These are phyloP conservation scores for Gastrolobium villosum DNA, from an alignment of 306 rosid species.

Conservation along the genomic window DNA sequence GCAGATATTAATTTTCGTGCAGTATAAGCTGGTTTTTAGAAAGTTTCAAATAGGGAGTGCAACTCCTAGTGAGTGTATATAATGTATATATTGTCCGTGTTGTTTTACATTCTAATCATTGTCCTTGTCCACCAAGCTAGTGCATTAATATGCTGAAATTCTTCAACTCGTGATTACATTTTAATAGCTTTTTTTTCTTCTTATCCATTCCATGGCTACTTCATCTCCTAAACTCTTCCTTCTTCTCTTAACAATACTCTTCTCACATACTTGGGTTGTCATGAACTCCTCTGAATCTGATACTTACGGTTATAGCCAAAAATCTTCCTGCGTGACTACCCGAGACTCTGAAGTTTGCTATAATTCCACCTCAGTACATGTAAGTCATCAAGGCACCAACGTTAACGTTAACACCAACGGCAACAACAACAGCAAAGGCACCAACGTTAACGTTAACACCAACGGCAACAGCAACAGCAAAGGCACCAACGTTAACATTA, in stretches of 20 bases:
- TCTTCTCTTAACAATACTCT: conserved; percentile 53
- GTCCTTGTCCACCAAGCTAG: conserved; percentile 14
- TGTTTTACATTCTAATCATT: not conserved
- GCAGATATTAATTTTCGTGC: conserved; percentile 29
- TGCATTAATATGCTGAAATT: conserved; percentile 31
- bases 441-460: too few relatives aligned
- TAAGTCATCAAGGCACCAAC: not conserved
- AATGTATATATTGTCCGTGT: not conserved
- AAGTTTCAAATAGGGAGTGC: not conserved
- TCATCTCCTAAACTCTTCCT: conserved; percentile 47
- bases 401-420: too few relatives aligned
- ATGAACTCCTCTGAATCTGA: conserved; percentile 32
- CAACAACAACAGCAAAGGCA: too few relatives aligned
- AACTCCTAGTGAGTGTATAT: too few relatives aligned
- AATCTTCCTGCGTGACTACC: conserved; percentile 63
- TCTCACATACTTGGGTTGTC: conserved; percentile 35
- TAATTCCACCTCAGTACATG: conserved; percentile 65
- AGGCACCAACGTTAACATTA: too few relatives aligned
- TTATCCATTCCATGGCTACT: conserved; percentile 61
- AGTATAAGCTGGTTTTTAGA: conserved; percentile 5
- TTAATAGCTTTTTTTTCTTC: not conserved
- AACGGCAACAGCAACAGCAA: conserved; percentile 60
- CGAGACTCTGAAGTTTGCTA: conserved; percentile 73
- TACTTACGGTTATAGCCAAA: not conserved
- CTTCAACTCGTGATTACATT: conserved; percentile 17